A percentile compares a stretch with the other conserved stretches of the same genome.
Conservation (phyloP, 768 basidiomycete species). For the Rhodotorula taiwanensis region DNA sequence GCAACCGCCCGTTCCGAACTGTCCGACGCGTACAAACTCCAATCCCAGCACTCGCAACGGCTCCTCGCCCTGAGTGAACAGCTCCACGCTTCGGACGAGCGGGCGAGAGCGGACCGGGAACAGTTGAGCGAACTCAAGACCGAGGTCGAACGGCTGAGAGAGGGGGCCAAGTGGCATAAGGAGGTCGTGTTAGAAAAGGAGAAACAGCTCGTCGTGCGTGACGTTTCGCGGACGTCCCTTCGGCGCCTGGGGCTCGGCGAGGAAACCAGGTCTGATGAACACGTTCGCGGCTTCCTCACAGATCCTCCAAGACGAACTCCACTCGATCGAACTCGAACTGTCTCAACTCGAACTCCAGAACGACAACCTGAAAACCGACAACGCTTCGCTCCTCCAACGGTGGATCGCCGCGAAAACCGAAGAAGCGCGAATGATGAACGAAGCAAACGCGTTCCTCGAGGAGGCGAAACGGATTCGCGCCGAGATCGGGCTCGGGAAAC, state of each 20-base stretch:
- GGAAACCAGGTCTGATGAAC: too few species aligned
- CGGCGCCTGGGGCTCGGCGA: too few species aligned
- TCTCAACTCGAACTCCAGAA: slow-evolving; percentile 83
- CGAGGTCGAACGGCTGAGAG: slow-evolving; percentile 63
- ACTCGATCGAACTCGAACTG: slow-evolving; percentile 82
- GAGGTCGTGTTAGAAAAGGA: slow-evolving; percentile 70
- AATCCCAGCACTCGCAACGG: slow-evolving; percentile 89
- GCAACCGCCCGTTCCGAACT: slow-evolving; percentile 84
- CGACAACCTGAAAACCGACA: slow-evolving; percentile 77
- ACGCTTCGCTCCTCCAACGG: slow-evolving; percentile 86
- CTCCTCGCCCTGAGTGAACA: slow-evolving; percentile 91
- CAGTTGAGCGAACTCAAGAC: slow-evolving; percentile 68
- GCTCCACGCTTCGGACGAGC: slow-evolving; percentile 83
- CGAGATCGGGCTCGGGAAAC: not conserved
- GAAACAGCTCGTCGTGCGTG: slow-evolving; percentile 30
- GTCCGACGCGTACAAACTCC: slow-evolving; percentile 89
- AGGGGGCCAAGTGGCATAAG: slow-evolving; percentile 73
- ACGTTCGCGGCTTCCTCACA: slow-evolving; percentile 43
- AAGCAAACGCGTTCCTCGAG: slow-evolving; percentile 30
- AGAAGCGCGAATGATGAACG: slow-evolving; percentile 89
- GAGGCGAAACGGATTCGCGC: slow-evolving; percentile 4
- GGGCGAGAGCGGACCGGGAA: slow-evolving; percentile 72
- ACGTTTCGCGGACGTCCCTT: too few species aligned
- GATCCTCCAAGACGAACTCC: slow-evolving; percentile 93
- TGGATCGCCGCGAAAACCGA: slow-evolving; percentile 83